Evolutionary conservation across 257 asterid genomes (phyloP).

Genomic region (Salvia miltiorrhiza): DNA sequence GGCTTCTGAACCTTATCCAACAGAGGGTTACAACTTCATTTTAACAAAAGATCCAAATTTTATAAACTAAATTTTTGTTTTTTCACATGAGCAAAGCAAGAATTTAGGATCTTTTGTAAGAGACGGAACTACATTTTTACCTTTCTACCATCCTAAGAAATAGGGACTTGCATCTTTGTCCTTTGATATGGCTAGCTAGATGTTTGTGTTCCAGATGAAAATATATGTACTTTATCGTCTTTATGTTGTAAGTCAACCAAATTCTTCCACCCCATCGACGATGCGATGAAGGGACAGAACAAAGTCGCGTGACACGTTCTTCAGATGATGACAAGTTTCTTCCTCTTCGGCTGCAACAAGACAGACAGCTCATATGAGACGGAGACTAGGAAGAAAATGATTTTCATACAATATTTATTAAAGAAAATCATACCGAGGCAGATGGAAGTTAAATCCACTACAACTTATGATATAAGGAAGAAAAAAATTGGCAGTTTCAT

Average conservation of each 20-base stretch:
- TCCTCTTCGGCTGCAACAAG: slow-evolving; percentile 42
- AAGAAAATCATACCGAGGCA: background rate
- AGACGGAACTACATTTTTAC: background rate
- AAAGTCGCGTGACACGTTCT: background rate
- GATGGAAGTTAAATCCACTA: background rate
- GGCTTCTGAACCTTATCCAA: background rate
- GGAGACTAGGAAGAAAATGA: background rate
- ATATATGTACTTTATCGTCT: background rate
- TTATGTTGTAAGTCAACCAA: background rate
- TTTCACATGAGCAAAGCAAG: background rate
- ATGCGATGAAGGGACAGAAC: background rate
- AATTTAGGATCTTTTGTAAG: too few species aligned
- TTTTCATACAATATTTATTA: background rate
- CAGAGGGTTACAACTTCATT: background rate
- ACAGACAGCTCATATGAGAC: background rate
- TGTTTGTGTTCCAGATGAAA: background rate
- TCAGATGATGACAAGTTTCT: slow-evolving; percentile 33
- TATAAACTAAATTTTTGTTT: background rate
- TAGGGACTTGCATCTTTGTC: background rate
- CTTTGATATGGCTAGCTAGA: background rate
- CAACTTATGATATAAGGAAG: background rate
- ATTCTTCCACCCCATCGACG: background rate
- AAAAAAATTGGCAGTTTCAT: background rate
- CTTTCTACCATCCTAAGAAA: background rate
- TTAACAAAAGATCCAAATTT: background rate